Conservation (phyloP, 805 yeast species). For the Jamesozyma lodderae region DNA sequence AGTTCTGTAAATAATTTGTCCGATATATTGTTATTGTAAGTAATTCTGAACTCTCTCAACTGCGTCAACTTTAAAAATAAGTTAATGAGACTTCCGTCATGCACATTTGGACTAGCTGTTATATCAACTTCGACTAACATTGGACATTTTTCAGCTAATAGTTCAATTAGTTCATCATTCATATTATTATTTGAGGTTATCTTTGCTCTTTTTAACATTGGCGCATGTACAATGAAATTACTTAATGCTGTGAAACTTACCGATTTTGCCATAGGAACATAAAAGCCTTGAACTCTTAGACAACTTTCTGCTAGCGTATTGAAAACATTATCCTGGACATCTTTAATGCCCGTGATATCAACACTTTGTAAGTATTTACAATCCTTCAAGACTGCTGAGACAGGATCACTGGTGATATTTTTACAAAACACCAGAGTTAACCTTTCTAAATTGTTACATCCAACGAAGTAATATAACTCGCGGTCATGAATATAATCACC, state of each 20-base stretch:
- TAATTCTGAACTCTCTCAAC: slow-evolving; percentile 75
- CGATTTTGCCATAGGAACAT: slow-evolving; percentile 75
- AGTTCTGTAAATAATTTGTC: slow-evolving; percentile 47
- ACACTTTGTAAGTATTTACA: slow-evolving; percentile 73
- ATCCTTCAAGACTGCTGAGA: slow-evolving; percentile 50
- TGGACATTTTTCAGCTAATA: slow-evolving; percentile 63
- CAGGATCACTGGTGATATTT: slow-evolving; percentile 49
- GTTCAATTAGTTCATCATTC: slow-evolving; percentile 51
- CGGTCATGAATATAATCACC: slow-evolving; percentile 59
- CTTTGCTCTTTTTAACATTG: slow-evolving; percentile 71
- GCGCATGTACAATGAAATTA: slow-evolving; percentile 51
- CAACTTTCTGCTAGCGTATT: slow-evolving; percentile 60
- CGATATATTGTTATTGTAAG: slow-evolving; percentile 60
- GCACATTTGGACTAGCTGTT: slow-evolving; percentile 67
- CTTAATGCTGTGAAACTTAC: slow-evolving; percentile 59
- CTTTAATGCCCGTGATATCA: slow-evolving; percentile 73
- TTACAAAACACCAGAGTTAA: slow-evolving; percentile 77
- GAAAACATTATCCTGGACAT: slow-evolving; percentile 62
- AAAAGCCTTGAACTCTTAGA: slow-evolving; percentile 74
- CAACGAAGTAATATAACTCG: slow-evolving; percentile 49
- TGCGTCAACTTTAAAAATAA: slow-evolving; percentile 57
- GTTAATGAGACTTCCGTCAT: slow-evolving; percentile 50
- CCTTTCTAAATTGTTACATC: slow-evolving; percentile 73
- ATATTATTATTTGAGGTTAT: slow-evolving; percentile 62
- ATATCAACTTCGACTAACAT: slow-evolving; percentile 83